Evolutionary conservation across 164 flowering plant species (phyloP).

Genomic region (Vitis amurensis): DNA sequence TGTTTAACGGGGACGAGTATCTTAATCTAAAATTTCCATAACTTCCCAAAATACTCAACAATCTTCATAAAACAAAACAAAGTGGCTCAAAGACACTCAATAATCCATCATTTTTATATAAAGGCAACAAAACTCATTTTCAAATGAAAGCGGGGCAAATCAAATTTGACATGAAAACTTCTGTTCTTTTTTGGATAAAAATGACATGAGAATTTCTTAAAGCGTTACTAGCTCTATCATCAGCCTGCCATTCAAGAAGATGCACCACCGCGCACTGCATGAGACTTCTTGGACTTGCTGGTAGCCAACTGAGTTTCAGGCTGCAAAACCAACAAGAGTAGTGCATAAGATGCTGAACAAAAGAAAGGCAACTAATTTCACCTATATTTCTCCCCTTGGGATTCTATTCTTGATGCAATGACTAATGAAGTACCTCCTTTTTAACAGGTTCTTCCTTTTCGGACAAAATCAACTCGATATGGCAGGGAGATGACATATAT

Average conservation of each 20-base stretch:
- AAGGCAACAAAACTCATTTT: too few relatives aligned
- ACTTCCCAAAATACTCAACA: too few relatives aligned
- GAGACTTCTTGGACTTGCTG: conserved; percentile 50
- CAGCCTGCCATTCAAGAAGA: conserved; percentile 36
- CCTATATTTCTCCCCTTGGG: too few relatives aligned
- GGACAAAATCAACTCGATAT: conserved; percentile 81
- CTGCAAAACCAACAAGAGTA: conserved; percentile 37
- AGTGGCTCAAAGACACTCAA: too few relatives aligned
- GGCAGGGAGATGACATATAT: conserved; percentile 94
- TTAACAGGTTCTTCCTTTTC: conserved; percentile 88
- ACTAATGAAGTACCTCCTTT: conserved; percentile 60
- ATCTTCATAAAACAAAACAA: too few relatives aligned
- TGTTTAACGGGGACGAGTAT: too few relatives aligned
- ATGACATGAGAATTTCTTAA: neutral
- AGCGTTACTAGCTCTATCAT: neutral
- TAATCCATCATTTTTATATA: too few relatives aligned
- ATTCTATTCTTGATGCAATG: neutral
- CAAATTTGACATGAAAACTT: neutral
- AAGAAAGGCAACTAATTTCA: too few relatives aligned
- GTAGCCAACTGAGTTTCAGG: conserved; percentile 73
- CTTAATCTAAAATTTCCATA: too few relatives aligned
- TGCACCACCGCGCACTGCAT: conserved; percentile 53
- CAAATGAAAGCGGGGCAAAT: too few relatives aligned
- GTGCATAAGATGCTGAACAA: neutral
- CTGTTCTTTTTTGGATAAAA: neutral